phyloP scores from a whole-genome alignment of 768 basidiomycete genomes.

The Trametes punicea region DNA sequence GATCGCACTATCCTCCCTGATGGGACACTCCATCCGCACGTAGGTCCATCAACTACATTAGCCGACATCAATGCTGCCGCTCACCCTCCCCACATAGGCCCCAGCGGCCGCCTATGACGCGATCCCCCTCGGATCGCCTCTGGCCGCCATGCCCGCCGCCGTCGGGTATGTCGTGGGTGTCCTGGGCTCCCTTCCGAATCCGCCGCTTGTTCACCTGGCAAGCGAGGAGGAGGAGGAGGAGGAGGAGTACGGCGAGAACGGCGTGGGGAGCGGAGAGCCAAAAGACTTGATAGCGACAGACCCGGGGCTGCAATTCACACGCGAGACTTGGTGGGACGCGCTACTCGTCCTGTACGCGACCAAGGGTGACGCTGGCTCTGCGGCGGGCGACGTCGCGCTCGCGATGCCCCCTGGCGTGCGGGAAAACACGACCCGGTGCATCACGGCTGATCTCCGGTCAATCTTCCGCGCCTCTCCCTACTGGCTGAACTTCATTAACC shows the following conservation, averaged over 20 bases:
- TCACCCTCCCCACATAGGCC: constrained; percentile 20
- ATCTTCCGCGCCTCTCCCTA: constrained; percentile 62
- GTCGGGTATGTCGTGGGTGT: constrained; percentile 10
- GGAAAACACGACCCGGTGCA: constrained; percentile 40
- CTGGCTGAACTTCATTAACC: constrained; percentile 73
- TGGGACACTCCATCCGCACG: constrained; percentile 15
- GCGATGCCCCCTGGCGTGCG: constrained; percentile 36
- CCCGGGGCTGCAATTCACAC: constrained; percentile 64
- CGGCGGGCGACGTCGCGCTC: constrained; percentile 10
- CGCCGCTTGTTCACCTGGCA: neutral
- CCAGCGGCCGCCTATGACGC: constrained; percentile 21
- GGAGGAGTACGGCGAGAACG: constrained; percentile 5
- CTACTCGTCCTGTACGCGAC: constrained; percentile 51
- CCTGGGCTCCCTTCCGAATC: neutral
- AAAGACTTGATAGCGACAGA: constrained; percentile 32
- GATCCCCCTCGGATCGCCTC: constrained; percentile 15
- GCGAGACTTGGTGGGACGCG: constrained; percentile 80
- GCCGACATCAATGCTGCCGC: constrained; percentile 21
- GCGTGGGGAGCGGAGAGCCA: neutral
- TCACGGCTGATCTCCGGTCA: constrained; percentile 58
- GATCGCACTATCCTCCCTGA: constrained; percentile 11
- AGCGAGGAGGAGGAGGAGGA: neutral
- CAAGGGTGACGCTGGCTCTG: neutral
- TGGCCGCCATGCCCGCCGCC: constrained; percentile 5
- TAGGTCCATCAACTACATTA: constrained; percentile 21